Conservation (phyloP, 257 asterid genomes). For the Gynochthodes officinalis region DNA sequence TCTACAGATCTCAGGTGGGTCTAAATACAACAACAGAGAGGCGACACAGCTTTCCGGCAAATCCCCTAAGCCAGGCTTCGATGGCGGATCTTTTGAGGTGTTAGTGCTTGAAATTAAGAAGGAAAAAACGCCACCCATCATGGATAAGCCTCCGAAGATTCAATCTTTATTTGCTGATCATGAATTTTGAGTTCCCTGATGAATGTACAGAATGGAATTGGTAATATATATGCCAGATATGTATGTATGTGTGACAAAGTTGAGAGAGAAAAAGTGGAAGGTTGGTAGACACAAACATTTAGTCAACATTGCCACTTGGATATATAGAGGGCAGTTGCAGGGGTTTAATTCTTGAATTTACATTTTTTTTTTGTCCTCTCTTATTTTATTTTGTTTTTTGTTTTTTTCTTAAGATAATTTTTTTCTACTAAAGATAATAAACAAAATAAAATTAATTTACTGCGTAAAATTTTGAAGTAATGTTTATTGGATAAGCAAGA, state of each 20-base stretch:
- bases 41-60: slow-evolving; percentile 87
- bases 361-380: neutral
- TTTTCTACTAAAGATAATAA: neutral
- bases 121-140: slow-evolving; percentile 61
- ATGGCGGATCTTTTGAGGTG: slow-evolving; percentile 14
- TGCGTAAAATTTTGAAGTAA: too few relatives aligned
- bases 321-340: neutral
- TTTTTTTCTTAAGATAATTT: neutral
- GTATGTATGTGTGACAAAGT: too few relatives aligned
- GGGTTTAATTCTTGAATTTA: neutral
- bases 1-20: slow-evolving; percentile 80
- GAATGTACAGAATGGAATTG: too few relatives aligned
- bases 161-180: neutral
- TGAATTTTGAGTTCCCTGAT: neutral
- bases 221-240: too few relatives aligned
- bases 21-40: slow-evolving; percentile 57
- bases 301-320: slow-evolving; percentile 9
- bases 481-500: too few relatives aligned
- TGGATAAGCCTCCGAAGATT: neutral
- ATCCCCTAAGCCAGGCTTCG: slow-evolving; percentile 51
- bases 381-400: too few relatives aligned
- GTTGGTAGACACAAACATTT: slow-evolving; percentile 4
- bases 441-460: too few relatives aligned
- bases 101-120: slow-evolving; percentile 16
- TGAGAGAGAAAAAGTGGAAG: slow-evolving; percentile 3